These are phyloP conservation scores for Trichomonas tenax DNA, from an alignment of 208 protist genomes.

Conservation along the genomic window DNA sequence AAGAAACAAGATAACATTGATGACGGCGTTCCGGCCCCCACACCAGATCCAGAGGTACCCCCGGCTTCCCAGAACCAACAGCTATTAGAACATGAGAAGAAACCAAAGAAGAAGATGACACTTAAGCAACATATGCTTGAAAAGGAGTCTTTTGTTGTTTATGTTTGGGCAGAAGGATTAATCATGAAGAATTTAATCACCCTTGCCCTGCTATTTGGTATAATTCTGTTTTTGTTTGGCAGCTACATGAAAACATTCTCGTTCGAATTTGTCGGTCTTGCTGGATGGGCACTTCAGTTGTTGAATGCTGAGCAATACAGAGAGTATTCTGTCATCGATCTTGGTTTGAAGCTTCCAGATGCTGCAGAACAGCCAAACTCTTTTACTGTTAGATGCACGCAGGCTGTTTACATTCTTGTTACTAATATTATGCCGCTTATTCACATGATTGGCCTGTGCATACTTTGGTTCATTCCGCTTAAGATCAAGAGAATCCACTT, in stretches of 20 bases:
- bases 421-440: conserved; percentile 44
- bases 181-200: background rate
- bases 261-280: background rate
- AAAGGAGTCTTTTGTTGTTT: background rate
- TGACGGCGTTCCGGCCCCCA: too few species aligned
- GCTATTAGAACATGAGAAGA: background rate
- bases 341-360: background rate
- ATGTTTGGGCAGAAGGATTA: background rate
- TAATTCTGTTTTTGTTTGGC: background rate
- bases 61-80: too few species aligned
- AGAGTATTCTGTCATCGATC: background rate
- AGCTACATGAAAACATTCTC: background rate
- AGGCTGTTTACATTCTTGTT: conserved; percentile 40
- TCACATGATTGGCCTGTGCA: conserved; percentile 40
- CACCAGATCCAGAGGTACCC: background rate
- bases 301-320: background rate
- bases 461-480: conserved; percentile 50
- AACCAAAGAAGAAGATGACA: background rate
- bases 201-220: background rate
- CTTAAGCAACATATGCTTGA: background rate
- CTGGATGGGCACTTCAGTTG: background rate
- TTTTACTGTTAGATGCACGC: conserved; percentile 32
- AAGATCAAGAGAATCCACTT: conserved; percentile 25
- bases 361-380: background rate
- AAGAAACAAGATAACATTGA: too few species aligned